Base-by-base conservation (phyloP, 768 basidiomycete species). In the Termitomyces sp. region DNA sequence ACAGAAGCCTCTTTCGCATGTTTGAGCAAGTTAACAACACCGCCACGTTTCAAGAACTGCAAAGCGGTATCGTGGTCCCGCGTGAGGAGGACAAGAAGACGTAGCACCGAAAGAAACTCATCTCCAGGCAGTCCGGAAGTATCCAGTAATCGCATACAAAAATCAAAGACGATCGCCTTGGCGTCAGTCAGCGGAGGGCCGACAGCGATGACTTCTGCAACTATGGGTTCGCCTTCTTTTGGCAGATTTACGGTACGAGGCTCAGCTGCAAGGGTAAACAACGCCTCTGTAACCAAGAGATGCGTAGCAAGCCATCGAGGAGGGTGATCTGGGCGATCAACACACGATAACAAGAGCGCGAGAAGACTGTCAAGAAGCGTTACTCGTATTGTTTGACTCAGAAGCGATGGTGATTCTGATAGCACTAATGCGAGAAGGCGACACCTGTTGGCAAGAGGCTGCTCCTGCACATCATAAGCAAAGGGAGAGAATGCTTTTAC, bases 251-350 rank as follows among this genome's bases (percentile, higher is more conserved):
- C 81, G 3, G 77, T 62, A 46, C 79, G 76, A 53, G 93, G 86
- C 41, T 88, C 87, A 48, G 90, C 88, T 1, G 86, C 82, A 19
- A 87, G 73, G 17, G 84, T 84, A 32, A 98, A 78, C 45, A 98
- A 72, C 17, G 88, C 83, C 65, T 99, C 94, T 6, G 86, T 85
- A 48, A 95, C 88, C 12, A 97, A 80, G 12, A 98, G 76, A 62
- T 88, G 84, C 2, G 90, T 80, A 1, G 93, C 85, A 5, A 96
- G 79, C 97, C 97, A 99, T 64, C 82, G 85, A 9, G 96, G 93
- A 30, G 81, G 76, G 50, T 81, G 80, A n/a, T 78, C 79, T 2
- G 76, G 72, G 53, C 51, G 54, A 42, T 82, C 79, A 43, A 72
- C 70, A 54, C 75, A 78, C 11, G 88, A 84, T 21, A 83, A 72